Conservation (phyloP, 139 green algal species). For the Coelastrella sp. region DNA sequence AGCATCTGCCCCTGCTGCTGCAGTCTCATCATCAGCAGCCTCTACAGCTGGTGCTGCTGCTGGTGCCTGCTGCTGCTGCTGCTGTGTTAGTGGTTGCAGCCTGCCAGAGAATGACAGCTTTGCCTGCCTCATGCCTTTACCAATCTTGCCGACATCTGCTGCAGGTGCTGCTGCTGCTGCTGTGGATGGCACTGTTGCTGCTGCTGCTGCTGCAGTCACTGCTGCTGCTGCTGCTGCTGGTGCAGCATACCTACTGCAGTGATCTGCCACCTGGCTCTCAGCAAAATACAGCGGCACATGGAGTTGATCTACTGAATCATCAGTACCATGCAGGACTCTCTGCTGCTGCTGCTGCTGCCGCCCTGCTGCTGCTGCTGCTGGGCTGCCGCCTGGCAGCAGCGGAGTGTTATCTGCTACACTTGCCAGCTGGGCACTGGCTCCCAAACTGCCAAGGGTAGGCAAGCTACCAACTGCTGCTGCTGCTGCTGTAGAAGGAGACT, state of each 20-base stretch:
- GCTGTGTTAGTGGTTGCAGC: neutral
- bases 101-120: constrained; percentile 37
- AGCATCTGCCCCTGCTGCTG: too few relatives aligned
- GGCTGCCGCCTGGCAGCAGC: neutral
- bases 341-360: constrained; percentile 19
- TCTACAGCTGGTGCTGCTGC: too few relatives aligned
- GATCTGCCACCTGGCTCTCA: constrained; percentile 12
- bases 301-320: neutral
- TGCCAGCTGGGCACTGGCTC: constrained; percentile 13
- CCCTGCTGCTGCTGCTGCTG: constrained; percentile 10
- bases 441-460: neutral
- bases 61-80: constrained; percentile 11
- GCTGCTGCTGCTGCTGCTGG: neutral
- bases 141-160: neutral
- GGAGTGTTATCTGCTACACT: constrained; percentile 37
- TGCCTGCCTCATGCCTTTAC: constrained; percentile 25
- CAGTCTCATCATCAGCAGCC: too few relatives aligned
- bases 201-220: neutral
- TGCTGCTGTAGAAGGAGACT: neutral
- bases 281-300: constrained; percentile 4
- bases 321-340: neutral
- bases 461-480: neutral
- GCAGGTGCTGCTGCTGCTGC: neutral
- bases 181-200: neutral
- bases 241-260: constrained; percentile 28